These are phyloP conservation scores for Phylloporus sp. DNA, from an alignment of 1,284 basidiomycete genomes.

Conservation along the genomic window DNA sequence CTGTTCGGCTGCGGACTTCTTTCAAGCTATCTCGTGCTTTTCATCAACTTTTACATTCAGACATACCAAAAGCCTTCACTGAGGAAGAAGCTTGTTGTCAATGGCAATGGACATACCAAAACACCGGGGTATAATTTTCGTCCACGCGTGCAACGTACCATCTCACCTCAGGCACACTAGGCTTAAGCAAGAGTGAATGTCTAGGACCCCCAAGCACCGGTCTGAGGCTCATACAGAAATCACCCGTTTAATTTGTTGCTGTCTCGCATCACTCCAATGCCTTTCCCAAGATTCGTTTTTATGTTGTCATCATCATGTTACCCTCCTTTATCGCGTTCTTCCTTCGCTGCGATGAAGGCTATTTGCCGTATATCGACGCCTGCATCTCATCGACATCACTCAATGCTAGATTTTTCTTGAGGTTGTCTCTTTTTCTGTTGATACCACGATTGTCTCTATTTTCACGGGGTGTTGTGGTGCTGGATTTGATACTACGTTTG, in stretches of 20 bases:
- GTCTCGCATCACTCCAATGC: slow-evolving; percentile 11
- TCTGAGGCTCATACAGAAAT: slow-evolving; percentile 2
- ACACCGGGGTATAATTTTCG: slow-evolving; percentile 23
- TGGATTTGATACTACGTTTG: slow-evolving; percentile 3
- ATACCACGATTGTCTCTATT: slow-evolving; percentile 16
- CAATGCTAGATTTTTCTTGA: slow-evolving; percentile 19
- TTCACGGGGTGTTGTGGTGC: slow-evolving; percentile 6
- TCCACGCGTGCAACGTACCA: not conserved
- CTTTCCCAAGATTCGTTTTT: slow-evolving; percentile 12
- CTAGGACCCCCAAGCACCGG: not conserved
- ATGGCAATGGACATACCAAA: slow-evolving; percentile 41
- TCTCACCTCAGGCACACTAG: slow-evolving; percentile 17
- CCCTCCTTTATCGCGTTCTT: slow-evolving; percentile 12
- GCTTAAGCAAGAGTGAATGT: slow-evolving; percentile 28
- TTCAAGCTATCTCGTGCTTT: slow-evolving; percentile 88
- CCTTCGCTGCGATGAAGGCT: slow-evolving; percentile 15
- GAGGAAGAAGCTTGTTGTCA: slow-evolving; percentile 42
- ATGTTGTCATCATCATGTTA: slow-evolving; percentile 18
- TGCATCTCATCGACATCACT: slow-evolving; percentile 9
- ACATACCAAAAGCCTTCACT: slow-evolving; percentile 74
- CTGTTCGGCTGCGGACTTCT: slow-evolving; percentile 88
- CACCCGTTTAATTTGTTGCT: slow-evolving; percentile 20
- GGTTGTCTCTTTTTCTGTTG: slow-evolving; percentile 15
- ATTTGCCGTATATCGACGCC: slow-evolving; percentile 19
- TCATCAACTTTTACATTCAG: slow-evolving; percentile 90